phyloP scores from a whole-genome alignment of 2,329 filamentous ascomycete species.

The Botryotinia globosa region DNA sequence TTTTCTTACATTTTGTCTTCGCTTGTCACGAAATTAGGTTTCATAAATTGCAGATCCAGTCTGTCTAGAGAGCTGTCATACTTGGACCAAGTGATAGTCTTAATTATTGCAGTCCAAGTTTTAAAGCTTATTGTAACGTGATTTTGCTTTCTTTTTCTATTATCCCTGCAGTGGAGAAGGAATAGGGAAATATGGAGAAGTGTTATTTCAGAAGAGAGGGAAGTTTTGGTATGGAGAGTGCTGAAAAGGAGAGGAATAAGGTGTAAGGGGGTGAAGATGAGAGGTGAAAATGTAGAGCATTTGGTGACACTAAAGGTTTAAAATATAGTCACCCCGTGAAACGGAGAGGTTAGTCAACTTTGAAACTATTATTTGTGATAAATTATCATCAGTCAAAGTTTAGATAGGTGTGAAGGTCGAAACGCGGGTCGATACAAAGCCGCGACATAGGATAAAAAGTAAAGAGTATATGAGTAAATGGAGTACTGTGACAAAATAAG shows the following conservation, averaged over 20 bases:
- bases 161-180: accelerated
- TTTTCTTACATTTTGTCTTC: no score
- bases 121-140: not conserved
- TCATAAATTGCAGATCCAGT: no score
- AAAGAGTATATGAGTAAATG: not conserved
- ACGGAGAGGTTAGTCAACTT: accelerated
- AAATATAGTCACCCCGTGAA: not conserved
- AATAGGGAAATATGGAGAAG: not conserved
- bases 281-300: not conserved
- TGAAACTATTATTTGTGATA: not conserved
- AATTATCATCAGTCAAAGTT: not conserved
- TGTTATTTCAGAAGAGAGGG: not conserved
- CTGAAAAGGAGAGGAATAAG: not conserved
- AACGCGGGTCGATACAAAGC: not conserved
- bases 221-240: not conserved
- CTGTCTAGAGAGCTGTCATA: no score
- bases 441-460: not conserved
- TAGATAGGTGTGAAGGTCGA: not conserved
- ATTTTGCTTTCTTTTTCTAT: not conserved
- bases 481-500: not conserved
- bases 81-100: no score
- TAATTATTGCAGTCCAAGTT: no score
- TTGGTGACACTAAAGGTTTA: not conserved
- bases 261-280: not conserved
- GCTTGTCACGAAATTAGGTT: not conserved